Evolutionary conservation across 2,329 filamentous ascomycete species (phyloP), one percentile per base, ranked within the genome.

Genomic region (Ceratocystis albifundus): DNA sequence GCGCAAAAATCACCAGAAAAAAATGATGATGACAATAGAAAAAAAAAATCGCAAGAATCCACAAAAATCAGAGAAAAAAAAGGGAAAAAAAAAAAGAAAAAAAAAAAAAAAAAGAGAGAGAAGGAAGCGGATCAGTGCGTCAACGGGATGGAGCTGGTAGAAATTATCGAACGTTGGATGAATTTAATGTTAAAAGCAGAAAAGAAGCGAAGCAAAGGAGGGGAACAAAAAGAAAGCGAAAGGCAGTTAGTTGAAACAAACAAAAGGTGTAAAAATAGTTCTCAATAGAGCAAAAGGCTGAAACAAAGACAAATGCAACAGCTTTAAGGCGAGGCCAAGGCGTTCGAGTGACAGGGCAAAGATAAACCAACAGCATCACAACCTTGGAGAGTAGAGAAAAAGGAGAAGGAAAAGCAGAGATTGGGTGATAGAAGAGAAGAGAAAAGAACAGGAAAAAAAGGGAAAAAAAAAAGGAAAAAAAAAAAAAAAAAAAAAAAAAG

Each of bases 191-290:
- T 22, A 22, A 53, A 22, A 28, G 45, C 17, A 48, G 45, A n/a
- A 50, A 20, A 20, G 46, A 20, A 20, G 12, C 8, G 46, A 50
- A 8, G 46, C 1, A 22, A 8, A 22, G 46, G 46, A 20, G 46
- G 46, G 46, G 46, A 28, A 53, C 48, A 5, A n/a, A 20, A 17
- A 50, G 50, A 48, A 48, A 25, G 45, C 36, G 12, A 48, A 6
- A 10, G 44, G 53, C 32, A 48, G 12, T 41, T 22, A 48, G 12
- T 41, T 22, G 32, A 41, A 45, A 65, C 30, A 65, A 55, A 41
- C 36, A 55, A 44, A 41, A 22, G 30, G 20, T 41, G 48, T 57
- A 65, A 65, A 59, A 59, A 65, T 57, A 65, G 22, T 57, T 57
- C 5, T n/a, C 28, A 53, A 45, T 44, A 25, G 25, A 65, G 22